Evolutionary conservation across 2,329 filamentous ascomycete species (phyloP), one percentile per base, ranked within the genome.

Genomic region (Orbilia blumenaviensis): DNA sequence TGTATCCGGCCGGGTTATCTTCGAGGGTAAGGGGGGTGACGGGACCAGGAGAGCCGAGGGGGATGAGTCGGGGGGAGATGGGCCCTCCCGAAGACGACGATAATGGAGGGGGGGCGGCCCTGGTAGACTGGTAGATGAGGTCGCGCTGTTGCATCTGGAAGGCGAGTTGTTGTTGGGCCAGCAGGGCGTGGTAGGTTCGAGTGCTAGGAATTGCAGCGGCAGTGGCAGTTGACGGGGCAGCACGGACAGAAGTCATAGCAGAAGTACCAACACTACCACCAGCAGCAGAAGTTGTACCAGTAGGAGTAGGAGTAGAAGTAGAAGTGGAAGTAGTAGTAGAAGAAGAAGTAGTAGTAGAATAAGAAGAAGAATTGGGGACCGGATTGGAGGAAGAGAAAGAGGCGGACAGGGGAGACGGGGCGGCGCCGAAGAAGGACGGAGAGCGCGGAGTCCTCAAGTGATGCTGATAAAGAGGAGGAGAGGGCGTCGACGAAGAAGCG

Each of bases 71-170:
- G 16, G 80, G 80, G 7, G 78, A 79, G 69, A 78, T 78, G 2
- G 80, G 80, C 0, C 79, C 78, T 5, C 7, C 71, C 74, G 36
- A 64, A 67, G 21, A 66, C 2, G 77, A 78, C n/a, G n/a, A n/a
- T n/a, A n/a, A n/a, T n/a, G n/a, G n/a, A n/a, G n/a, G n/a, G n/a
- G n/a, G n/a, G 9, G 73, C 36, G 38, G 76, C 79, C 56, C 80
- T 72, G 32, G 80, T 80, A 38, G 80, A 79, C 16, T 79, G 78
- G 56, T 74, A 78, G 60, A 80, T 79, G 38, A 80, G 78, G 44
- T 80, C 79, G 36, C 78, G 77, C 62, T 80, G 80, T 60, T 80
- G 80, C 42, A 80, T 71, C 36, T 80, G 80, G 64, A 76, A 76
- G 64, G 72, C 72, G 14, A 80, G 78, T 46, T 80, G 79, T 61